Evolutionary conservation across 140 eudicot genomes (phyloP), one percentile per base, ranked within the genome.

Genomic region (Artemisia princeps): DNA sequence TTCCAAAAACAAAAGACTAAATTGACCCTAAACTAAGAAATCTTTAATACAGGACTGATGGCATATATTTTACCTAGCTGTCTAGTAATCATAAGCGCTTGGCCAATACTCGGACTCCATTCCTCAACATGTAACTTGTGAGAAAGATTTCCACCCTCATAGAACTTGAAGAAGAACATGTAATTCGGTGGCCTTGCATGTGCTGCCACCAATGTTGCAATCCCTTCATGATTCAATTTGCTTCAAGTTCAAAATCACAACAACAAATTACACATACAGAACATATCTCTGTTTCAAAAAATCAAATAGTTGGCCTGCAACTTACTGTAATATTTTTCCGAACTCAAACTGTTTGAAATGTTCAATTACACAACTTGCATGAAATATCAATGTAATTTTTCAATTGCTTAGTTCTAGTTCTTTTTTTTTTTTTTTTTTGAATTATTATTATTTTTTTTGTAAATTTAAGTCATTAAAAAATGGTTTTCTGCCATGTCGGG

Each of bases 131-230:
- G 99, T 65, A 92, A 77, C 74, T 88, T 88, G 14, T 82, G 81
- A 0, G 95, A 84, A 67, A 92, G 94, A 80, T 73, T 86, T 26
- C 99, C 96, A 55, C 33, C 63, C 78, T 88, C 90, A 55, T 85
- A 88, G 7, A 79, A 79, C 60, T 88, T 72, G 26, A 92, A 92
- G 81, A 92, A 92, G 70, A 86, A 86, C 99, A 92, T 82, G 79
- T 92, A 92, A 69, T 88, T 92, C 0, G 96, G 96, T 48, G 99
- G 99, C 67, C 77, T 82, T 22, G 94, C 95, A 67, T 92, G 95
- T 1, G 96, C 99, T 3, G 95, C 99, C 49, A 92, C 74, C 48
- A 92, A 80, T 73, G 51, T 88, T 1, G 86, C 87, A 26, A 88
- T 73, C 62, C 96, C 95, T 16, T 89, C 84, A 66, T 88, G 99